These are phyloP conservation scores for Nannochloris sp. DNA, from an alignment of 139 green algal species.

Conservation along the genomic window DNA sequence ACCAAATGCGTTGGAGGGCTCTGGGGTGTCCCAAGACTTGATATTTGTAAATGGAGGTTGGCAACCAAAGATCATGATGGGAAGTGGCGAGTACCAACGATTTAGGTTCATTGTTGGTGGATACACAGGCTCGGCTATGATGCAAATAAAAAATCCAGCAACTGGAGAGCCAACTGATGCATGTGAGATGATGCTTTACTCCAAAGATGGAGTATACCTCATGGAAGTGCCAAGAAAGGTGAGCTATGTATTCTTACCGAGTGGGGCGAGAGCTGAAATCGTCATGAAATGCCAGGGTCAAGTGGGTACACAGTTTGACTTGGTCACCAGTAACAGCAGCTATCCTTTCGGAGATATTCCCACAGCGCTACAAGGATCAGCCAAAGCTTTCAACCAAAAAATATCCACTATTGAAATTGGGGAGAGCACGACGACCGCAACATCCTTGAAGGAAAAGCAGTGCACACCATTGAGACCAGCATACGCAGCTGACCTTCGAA, in stretches of 20 bases:
- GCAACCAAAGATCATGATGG: neutral
- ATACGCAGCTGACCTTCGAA: neutral
- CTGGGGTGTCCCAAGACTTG: neutral
- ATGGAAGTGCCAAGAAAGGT: neutral
- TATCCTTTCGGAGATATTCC: neutral
- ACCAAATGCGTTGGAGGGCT: neutral
- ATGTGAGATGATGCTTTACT: neutral
- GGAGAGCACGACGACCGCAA: neutral
- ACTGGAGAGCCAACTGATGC: neutral
- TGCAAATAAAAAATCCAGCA: neutral
- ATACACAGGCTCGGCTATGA: neutral
- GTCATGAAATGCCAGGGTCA: neutral
- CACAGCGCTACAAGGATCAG: neutral
- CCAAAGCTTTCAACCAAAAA: neutral
- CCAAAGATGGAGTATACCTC: constrained; percentile 2
- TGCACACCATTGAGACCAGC: constrained; percentile 1
- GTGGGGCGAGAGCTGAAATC: neutral
- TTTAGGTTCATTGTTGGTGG: neutral
- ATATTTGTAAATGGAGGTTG: neutral
- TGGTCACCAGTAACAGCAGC: neutral
- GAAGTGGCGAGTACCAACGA: neutral
- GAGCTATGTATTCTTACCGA: neutral
- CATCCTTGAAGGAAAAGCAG: neutral
- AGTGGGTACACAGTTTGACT: neutral
- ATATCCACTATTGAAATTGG: neutral